Evolutionary conservation across 1,284 basidiomycete species (phyloP), one percentile per base, ranked within the genome.

Genomic region (Puccinia novopanici): DNA sequence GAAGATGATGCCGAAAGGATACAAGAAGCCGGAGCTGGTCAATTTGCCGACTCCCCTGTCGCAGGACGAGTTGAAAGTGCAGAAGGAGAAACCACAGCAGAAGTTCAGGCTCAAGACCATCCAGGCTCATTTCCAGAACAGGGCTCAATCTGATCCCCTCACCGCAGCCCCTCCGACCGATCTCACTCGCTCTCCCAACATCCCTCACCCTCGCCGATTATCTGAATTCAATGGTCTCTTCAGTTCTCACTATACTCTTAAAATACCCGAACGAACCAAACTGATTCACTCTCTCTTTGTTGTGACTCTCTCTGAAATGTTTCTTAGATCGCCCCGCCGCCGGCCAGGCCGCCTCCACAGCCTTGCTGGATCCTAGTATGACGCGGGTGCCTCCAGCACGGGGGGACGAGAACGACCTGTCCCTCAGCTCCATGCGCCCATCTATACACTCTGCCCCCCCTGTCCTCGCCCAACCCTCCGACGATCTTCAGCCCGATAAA

Each of bases 131-230:
- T 34, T 52, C 12, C 34, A 40, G 4, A 34, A 8, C 19, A 22
- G 45, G 8, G 37, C 71, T n/a, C 50, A 73, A 55, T 55, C 71
- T 13, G 71, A 73, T 57, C 71, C 50, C 27, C n/a, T 42, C 48
- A 30, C n/a, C 24, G 22, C 30, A 50, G 22, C 13, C 50, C 2
- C 19, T 63, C 59, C 15, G 27, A 30, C 27, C 30, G 59, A 63
- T 40, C 5, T 19, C 15, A 17, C 67, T 13, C n/a, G 13, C 27
- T 48, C 45, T 30, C 40, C 48, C 5, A 17, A 40, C 37, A 22
- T 37, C 61, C 22, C 61, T 19, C 61, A 40, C 5, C 61, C 6
- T 0, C 61, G 61, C 9, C 34, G 61, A 22, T 40, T 19, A 15
- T 63, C 61, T 22, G 61, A 63, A 40, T 63, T 63, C 61, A 63